Base-by-base conservation (phyloP, 176 grass and related monocot genomes). In the Triticum dicoccoides region DNA sequence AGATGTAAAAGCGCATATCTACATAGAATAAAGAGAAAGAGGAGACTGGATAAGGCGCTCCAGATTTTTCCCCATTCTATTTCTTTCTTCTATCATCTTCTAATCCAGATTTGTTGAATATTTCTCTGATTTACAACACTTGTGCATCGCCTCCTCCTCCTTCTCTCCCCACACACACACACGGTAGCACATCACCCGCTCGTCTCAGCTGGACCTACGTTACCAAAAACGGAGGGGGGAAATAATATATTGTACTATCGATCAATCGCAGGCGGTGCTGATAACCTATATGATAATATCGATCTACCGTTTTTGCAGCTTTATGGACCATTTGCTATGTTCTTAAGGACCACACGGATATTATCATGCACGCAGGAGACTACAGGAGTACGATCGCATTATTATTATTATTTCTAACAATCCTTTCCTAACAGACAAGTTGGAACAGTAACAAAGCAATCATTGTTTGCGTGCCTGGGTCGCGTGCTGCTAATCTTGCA, bases 271-370 rank as follows among this genome's bases (percentile, higher is more conserved):
- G 64, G 52, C 42, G 25, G 52, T 76, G 61, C 69, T 82, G 70
- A 87, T 41, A 27, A 76, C 69, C 59, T 76, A 56, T 33, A 82
- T 87, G 69, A 56, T 75, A 15, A n/a, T 87, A 21, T 59, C 18
- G 56, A 59, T 70, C 72, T 25, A 78, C 7, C 7, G 41, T 67
- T 61, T 33, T 24, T 61, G 63, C 86, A 83, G 80, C 80, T 88
- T 83, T 88, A 38, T 67, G 80, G 78, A 35, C 84, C 84, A 39
- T 87, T 69, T 61, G 51, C n/a, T 51, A 32, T n/a, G 9, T 70
- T 64, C 25, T 42, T 63, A 32, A 83, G 87, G 87, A 84, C 87
- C 81, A 72, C 65, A 8, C 27, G 14, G n/a, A 56, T 74, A 13
- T 41, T 1, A 41, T 17, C 42, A 15, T 75, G 2, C 42, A 2